Percentiles rank a stretch among this genome's conserved stretches.
Evolutionary conservation across 2,329 filamentous ascomycete genomes (phyloP).

Genomic region (Neofusicoccum ribis): DNA sequence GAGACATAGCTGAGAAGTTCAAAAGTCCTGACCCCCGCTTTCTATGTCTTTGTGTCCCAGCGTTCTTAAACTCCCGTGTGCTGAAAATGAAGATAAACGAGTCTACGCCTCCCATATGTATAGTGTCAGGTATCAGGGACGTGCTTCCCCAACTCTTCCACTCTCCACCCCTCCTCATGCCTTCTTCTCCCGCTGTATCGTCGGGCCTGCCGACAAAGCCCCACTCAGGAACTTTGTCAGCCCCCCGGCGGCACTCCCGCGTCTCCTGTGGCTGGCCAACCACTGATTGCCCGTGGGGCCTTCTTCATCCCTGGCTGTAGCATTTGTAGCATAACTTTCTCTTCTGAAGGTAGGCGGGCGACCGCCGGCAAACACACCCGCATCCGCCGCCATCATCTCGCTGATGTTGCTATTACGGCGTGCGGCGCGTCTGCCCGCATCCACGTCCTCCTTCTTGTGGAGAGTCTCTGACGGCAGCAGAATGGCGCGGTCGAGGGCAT

Average conservation of each 20-base stretch:
- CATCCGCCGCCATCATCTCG: slow-evolving; percentile 22
- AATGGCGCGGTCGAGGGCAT: slow-evolving; percentile 69
- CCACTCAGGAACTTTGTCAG: slow-evolving; percentile 29
- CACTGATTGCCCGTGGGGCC: slow-evolving; percentile 5
- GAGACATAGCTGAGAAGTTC: too few species aligned
- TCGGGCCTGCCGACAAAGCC: slow-evolving; percentile 33
- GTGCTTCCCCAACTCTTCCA: too few species aligned
- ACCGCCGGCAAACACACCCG: neutral
- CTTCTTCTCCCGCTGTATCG: slow-evolving; percentile 26
- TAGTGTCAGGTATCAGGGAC: too few species aligned
- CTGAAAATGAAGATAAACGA: too few species aligned
- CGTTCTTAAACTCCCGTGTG: too few species aligned
- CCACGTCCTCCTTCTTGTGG: slow-evolving; percentile 59
- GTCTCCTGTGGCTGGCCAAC: slow-evolving; percentile 14
- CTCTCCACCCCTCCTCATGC: neutral
- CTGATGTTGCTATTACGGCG: slow-evolving; percentile 29
- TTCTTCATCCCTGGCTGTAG: slow-evolving; percentile 1
- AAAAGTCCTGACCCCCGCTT: too few species aligned
- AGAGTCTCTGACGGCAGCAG: slow-evolving; percentile 66
- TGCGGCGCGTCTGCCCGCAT: slow-evolving; percentile 46
- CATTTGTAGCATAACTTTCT: neutral
- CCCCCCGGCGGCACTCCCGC: slow-evolving; percentile 12
- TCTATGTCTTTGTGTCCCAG: too few species aligned
- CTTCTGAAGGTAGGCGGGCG: neutral
- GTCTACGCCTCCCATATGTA: too few species aligned